Conservation (phyloP, 805 yeast genomes). For the Wickerhamiella occidentalis region DNA sequence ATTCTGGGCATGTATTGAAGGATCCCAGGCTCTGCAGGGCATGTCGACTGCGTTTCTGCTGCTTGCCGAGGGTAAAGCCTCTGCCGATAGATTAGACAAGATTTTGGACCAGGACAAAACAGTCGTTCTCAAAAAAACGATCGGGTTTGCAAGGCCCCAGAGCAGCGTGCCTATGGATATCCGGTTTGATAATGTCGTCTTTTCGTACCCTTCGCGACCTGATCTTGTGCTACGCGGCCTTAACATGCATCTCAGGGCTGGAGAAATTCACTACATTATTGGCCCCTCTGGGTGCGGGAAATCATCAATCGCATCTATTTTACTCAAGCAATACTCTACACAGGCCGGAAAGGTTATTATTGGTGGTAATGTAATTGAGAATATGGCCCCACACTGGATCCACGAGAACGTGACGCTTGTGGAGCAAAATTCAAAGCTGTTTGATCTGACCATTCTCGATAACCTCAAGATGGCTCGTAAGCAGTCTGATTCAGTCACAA, state of each 20-base stretch:
- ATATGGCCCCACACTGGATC: slow-evolving; percentile 41
- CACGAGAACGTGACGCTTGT: slow-evolving; percentile 55
- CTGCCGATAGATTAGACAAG: slow-evolving; percentile 39
- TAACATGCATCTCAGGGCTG: slow-evolving; percentile 35
- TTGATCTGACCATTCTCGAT: slow-evolving; percentile 48
- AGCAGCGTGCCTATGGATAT: slow-evolving; percentile 14
- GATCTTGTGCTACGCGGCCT: slow-evolving; percentile 39
- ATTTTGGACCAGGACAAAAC: slow-evolving; percentile 26
- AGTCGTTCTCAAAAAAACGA: slow-evolving; percentile 14
- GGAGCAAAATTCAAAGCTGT: slow-evolving; percentile 57
- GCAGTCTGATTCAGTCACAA: slow-evolving; percentile 20
- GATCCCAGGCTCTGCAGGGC: slow-evolving; percentile 49
- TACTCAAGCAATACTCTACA: slow-evolving; percentile 46
- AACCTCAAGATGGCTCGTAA: slow-evolving; percentile 47
- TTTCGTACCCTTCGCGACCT: slow-evolving; percentile 51
- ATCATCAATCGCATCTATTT: slow-evolving; percentile 59
- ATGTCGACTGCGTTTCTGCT: slow-evolving; percentile 46
- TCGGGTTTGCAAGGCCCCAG: slow-evolving; percentile 18
- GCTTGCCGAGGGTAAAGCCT: slow-evolving; percentile 62
- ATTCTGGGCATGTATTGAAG: slow-evolving; percentile 64
- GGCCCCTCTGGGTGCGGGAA: slow-evolving; percentile 94
- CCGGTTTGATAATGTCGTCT: slow-evolving; percentile 26
- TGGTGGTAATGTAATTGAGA: slow-evolving; percentile 39
- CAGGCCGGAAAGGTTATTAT: slow-evolving; percentile 45
- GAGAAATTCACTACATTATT: slow-evolving; percentile 47